Conservation (phyloP, 2,329 filamentous ascomycete genomes). For the Helicocarpus griseus region DNA sequence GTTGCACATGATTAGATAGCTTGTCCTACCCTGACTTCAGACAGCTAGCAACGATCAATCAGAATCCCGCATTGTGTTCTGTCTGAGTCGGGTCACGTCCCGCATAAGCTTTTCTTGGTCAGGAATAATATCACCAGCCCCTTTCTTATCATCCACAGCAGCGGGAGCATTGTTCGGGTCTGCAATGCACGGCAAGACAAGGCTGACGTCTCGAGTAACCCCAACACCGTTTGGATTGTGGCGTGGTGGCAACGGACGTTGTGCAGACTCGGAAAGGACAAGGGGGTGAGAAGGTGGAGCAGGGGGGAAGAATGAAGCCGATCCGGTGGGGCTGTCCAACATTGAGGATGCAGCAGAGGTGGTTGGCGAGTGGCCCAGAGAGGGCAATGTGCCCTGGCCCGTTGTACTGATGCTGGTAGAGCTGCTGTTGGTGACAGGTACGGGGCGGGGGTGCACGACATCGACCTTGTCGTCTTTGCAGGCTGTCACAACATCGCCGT, state of each 20-base stretch:
- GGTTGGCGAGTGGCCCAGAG: slow-evolving; percentile 29
- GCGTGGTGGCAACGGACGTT: slow-evolving; percentile 19
- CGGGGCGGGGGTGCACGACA: slow-evolving; percentile 12
- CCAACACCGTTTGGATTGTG: neutral
- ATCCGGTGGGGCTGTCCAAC: slow-evolving; percentile 27
- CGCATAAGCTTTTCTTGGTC: neutral
- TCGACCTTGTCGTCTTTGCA: slow-evolving; percentile 6
- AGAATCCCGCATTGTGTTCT: no score
- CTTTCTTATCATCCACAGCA: neutral
- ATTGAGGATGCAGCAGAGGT: slow-evolving; percentile 26
- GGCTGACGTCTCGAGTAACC: neutral
- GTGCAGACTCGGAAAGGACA: neutral
- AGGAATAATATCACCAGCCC: neutral
- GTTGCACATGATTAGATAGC: no score
- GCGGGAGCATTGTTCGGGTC: neutral
- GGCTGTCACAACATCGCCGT: neutral
- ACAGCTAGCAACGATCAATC: no score
- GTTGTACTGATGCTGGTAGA: slow-evolving; percentile 4
- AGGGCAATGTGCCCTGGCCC: slow-evolving; percentile 20
- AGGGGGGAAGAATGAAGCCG: slow-evolving; percentile 13
- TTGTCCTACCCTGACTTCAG: no score
- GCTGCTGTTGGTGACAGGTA: slow-evolving; percentile 4
- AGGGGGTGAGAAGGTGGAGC: neutral
- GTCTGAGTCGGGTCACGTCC: no score
- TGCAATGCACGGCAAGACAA: neutral